Evolutionary conservation across 1,284 basidiomycete genomes (phyloP).

Genomic region (Ustilago cynodontis): DNA sequence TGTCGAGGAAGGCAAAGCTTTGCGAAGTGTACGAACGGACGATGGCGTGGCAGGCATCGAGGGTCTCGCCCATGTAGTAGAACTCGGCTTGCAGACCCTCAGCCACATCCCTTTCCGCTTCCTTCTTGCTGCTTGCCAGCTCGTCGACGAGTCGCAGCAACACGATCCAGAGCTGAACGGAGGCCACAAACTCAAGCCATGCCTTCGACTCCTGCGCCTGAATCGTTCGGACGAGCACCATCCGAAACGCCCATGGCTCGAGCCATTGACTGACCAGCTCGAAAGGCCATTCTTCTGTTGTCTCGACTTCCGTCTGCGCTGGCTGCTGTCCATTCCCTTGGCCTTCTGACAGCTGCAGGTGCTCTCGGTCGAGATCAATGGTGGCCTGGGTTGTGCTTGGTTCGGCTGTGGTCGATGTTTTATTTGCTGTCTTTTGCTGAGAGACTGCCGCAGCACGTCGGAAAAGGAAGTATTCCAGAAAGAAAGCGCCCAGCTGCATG

Average conservation of each 20-base stretch:
- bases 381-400: conserved; percentile 17
- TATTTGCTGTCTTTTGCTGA: conserved; percentile 18
- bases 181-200: conserved; percentile 67
- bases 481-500: conserved; percentile 65
- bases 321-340: conserved; percentile 3
- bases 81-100: conserved; percentile 65
- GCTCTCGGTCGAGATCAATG: conserved; percentile 12
- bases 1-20: conserved; percentile 65
- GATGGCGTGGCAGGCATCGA: conserved; percentile 60
- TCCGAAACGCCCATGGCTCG: conserved; percentile 66
- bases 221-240: conserved; percentile 60
- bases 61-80: conserved; percentile 65
- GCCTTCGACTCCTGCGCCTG: conserved; percentile 53
- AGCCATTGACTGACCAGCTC: conserved; percentile 60
- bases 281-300: conserved; percentile 52
- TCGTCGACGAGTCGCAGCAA: conserved; percentile 65
- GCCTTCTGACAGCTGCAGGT: neutral
- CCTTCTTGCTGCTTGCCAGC: conserved; percentile 55
- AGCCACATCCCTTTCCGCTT: conserved; percentile 54
- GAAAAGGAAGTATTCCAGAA: conserved; percentile 66
- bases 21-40: conserved; percentile 61
- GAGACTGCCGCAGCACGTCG: conserved; percentile 41
- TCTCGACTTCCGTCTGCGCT: neutral
- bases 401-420: neutral
- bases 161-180: conserved; percentile 65